Conservation (phyloP, 345 rosid species). For the Dimocarpus longan region DNA sequence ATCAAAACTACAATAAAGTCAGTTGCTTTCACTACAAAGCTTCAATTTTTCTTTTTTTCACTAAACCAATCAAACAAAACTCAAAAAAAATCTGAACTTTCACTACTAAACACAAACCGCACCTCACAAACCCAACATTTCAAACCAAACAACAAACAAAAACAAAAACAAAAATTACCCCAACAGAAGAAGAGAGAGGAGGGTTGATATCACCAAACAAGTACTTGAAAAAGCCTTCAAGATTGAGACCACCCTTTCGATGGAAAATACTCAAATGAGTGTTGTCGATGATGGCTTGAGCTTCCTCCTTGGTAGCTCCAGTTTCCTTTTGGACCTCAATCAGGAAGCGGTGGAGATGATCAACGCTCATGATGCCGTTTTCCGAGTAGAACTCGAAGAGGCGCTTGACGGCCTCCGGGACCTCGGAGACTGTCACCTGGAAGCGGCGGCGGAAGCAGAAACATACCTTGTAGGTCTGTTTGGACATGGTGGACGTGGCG, state of each 20-base stretch:
- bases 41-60: no score
- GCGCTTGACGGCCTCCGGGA: slow-evolving; percentile 58
- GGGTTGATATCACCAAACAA: slow-evolving; percentile 51
- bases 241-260: slow-evolving; percentile 52
- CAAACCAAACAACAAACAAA: background rate
- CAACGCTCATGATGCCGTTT: slow-evolving; percentile 56
- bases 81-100: no score
- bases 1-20: no score
- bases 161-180: slow-evolving; percentile 35
- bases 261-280: slow-evolving; percentile 42
- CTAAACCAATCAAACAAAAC: no score
- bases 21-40: no score
- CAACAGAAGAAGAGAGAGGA: slow-evolving; percentile 48
- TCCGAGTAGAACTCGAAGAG: slow-evolving; percentile 59
- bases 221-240: slow-evolving; percentile 68
- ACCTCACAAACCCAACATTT: background rate
- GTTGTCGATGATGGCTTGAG: slow-evolving; percentile 55
- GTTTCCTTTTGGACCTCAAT: slow-evolving; percentile 61
- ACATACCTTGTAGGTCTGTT: slow-evolving; percentile 68
- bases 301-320: slow-evolving; percentile 54
- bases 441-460: slow-evolving; percentile 63
- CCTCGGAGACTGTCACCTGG: slow-evolving; percentile 51
- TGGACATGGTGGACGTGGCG: slow-evolving; percentile 42
- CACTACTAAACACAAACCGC: no score
- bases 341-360: slow-evolving; percentile 57